A percentile compares a stretch with the other conserved stretches of the same genome.
phyloP scores from a whole-genome alignment of 2,329 filamentous ascomycete species.

The Colletotrichum lupini region DNA sequence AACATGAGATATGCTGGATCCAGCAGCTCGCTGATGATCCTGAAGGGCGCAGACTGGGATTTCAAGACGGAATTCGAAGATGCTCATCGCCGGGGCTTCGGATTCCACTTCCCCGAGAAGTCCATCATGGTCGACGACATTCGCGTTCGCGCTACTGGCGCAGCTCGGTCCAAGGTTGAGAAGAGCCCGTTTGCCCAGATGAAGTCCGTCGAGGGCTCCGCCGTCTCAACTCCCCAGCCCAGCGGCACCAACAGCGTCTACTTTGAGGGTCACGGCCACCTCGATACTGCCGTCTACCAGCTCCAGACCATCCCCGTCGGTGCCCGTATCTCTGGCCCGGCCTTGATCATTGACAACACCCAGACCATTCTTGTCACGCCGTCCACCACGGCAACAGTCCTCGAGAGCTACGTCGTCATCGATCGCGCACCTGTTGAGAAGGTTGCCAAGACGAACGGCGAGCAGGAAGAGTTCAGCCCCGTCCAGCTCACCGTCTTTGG shows the following conservation, averaged over 20 bases:
- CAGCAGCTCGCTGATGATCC: conserved; percentile 52
- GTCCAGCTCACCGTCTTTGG: conserved; percentile 81
- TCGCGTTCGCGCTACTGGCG: conserved; percentile 35
- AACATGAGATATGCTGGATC: conserved; percentile 57
- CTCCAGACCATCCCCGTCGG: conserved; percentile 27
- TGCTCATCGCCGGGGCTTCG: conserved; percentile 80
- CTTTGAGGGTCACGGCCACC: conserved; percentile 30
- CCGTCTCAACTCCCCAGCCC: conserved; percentile 72
- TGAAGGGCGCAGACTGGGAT: conserved; percentile 41
- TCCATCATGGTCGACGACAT: conserved; percentile 49
- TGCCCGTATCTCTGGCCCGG: conserved; percentile 64
- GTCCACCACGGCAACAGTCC: conserved; percentile 44
- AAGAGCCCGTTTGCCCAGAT: conserved; percentile 35
- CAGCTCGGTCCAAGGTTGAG: conserved; percentile 29
- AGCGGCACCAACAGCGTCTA: conserved; percentile 61
- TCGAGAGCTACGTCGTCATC: conserved; percentile 50
- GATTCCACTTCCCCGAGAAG: conserved; percentile 57
- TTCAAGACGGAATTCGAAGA: conserved; percentile 76
- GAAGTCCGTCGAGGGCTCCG: conserved; percentile 20
- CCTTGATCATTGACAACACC: conserved; percentile 77
- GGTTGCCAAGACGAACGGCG: conserved; percentile 69
- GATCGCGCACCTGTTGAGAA: conserved; percentile 38
- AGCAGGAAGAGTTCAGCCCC: conserved; percentile 72
- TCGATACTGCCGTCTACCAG: conserved; percentile 27
- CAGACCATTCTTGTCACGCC: conserved; percentile 80